A percentile compares a stretch with the other conserved stretches of the same genome.
These are phyloP conservation scores for Cucurbitaria berberidis DNA, from an alignment of 2,329 filamentous ascomycete species.

Conservation along the genomic window DNA sequence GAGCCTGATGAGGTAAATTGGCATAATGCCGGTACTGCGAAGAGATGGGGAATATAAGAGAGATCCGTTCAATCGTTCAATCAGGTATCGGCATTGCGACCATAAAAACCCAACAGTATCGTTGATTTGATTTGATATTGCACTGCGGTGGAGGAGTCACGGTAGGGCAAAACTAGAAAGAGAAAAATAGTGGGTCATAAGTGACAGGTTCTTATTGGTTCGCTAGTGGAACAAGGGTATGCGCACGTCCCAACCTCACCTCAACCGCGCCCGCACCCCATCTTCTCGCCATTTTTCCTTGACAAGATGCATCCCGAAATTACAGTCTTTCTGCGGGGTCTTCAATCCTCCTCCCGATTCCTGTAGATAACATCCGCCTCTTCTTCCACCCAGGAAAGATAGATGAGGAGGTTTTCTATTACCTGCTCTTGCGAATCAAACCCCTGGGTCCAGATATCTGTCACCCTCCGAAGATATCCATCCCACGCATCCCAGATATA, in stretches of 20 bases:
- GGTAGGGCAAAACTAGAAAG: slow-evolving; percentile 10
- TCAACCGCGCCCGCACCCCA: too few species aligned
- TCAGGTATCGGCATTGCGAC: slow-evolving; percentile 29
- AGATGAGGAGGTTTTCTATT: slow-evolving; percentile 4
- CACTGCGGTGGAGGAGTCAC: slow-evolving; percentile 18
- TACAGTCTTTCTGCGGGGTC: too few species aligned
- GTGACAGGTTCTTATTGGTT: slow-evolving; percentile 16
- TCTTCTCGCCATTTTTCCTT: too few species aligned
- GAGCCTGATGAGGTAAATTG: slow-evolving; percentile 86
- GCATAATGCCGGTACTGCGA: slow-evolving; percentile 26
- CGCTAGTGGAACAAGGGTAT: slow-evolving; percentile 6
- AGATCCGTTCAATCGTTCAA: slow-evolving; percentile 6
- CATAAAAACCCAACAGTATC: neutral
- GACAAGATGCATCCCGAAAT: too few species aligned
- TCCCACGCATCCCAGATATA: slow-evolving; percentile 15
- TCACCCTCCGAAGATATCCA: slow-evolving; percentile 6
- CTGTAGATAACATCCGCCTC: slow-evolving; percentile 4
- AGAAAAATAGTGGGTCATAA: slow-evolving; percentile 20
- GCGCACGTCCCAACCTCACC: too few species aligned
- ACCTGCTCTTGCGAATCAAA: slow-evolving; percentile 10
- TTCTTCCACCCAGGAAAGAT: slow-evolving; percentile 6
- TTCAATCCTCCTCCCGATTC: slow-evolving; percentile 2
- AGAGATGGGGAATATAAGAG: too few species aligned
- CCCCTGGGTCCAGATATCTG: slow-evolving; percentile 5
- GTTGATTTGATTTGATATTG: neutral